Conservation (phyloP, 768 basidiomycete species). For the Kwoniella bestiolae region DNA sequence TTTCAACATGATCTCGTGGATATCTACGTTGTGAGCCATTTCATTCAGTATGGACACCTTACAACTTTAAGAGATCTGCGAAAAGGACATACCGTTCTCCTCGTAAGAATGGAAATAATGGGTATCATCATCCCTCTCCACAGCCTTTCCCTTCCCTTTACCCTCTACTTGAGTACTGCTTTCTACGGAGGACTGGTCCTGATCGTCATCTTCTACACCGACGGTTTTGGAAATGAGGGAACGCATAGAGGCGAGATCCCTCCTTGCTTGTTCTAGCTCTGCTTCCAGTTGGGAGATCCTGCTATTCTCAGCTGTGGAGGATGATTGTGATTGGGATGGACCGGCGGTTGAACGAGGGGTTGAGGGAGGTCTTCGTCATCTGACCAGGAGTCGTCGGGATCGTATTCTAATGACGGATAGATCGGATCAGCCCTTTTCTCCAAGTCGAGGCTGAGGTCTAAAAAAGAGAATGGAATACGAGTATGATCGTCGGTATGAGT, state of each 20-base stretch:
- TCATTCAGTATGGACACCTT: too few species aligned
- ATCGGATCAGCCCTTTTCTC: neutral
- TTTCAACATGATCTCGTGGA: conserved; percentile 95
- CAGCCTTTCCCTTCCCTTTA: conserved; percentile 42
- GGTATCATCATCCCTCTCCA: conserved; percentile 76
- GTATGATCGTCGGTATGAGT: conserved; percentile 84
- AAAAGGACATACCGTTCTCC: conserved; percentile 70
- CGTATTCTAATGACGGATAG: conserved; percentile 62
- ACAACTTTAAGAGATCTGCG: neutral
- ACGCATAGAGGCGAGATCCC: conserved; percentile 62
- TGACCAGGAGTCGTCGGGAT: conserved; percentile 65
- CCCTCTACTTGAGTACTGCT: conserved; percentile 14
- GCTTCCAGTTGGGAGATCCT: conserved; percentile 67
- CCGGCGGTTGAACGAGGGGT: conserved; percentile 11
- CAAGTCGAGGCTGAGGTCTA: conserved; percentile 51
- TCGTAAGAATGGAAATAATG: conserved; percentile 93
- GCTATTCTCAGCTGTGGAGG: neutral
- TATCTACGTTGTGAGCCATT: conserved; percentile 75
- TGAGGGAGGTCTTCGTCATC: conserved; percentile 64
- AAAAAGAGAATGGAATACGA: conserved; percentile 65
- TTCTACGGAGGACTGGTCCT: neutral
- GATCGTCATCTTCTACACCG: conserved; percentile 23
- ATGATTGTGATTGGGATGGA: conserved; percentile 13
- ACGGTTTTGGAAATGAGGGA: conserved; percentile 12
- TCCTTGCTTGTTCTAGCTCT: conserved; percentile 66